Base-by-base conservation (phyloP, 1,284 basidiomycete genomes). In the Bondarzewia mesenterica region DNA sequence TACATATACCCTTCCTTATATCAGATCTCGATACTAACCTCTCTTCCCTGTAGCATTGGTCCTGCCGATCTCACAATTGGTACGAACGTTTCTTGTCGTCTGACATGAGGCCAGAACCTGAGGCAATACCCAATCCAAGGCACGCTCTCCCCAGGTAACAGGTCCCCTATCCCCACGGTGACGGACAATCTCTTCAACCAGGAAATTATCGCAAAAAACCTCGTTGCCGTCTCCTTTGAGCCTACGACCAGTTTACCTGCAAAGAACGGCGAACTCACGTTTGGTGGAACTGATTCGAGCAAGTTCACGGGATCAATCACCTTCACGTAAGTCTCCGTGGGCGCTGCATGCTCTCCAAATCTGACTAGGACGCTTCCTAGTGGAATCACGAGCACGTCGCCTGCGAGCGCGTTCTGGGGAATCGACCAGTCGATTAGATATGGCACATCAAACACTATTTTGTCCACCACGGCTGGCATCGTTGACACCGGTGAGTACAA, bases 371-470 rank as follows among this genome's bases (percentile, higher is more conserved):
- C n/a, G n/a, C n/a, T n/a, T 44, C 49, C 27, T 44, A 77, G 74
- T 7, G 68, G 75, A 7, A 35, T 77, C 44, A 81, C 78, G 2
- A 56, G 52, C 10, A 74, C 72, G 2, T 60, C 50, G 7, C 81
- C 80, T 22, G 68, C 79, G 8, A 64, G 56, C 44, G 53, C 63
- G 35, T 84, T 71, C 68, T 85, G 78, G 78, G 82, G 82, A 36
- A 78, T 85, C 55, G 65, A 79, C 58, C 71, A 83, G 63, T 68
- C 70, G 41, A 69, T 85, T 51, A 63, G 61, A n/a, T 83, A 78
- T 54, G 76, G 78, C 21, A 22, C 57, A 5, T 63, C 65, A 5
- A 71, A 60, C 14, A 63, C 60, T 25, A 76, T 80, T 47, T 60
- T 84, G 49, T 44, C 63, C 3, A 58, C 52, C 27, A 75, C 73